A percentile compares a stretch with the other conserved stretches of the same genome.
Conservation (phyloP, 331 rosid genomes). For the Rhamnella rubrinervis region DNA sequence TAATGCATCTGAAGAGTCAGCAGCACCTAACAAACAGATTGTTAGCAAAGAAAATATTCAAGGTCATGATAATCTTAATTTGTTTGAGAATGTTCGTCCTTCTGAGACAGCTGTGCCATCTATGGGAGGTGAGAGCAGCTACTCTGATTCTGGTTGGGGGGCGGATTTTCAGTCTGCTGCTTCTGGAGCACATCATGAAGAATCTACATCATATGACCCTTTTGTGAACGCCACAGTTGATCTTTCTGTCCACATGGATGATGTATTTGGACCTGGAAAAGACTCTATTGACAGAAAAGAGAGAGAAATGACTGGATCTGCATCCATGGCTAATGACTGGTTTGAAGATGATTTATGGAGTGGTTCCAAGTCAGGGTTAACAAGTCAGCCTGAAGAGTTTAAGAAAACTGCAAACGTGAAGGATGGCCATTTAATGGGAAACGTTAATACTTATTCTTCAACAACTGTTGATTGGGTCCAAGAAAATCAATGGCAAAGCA, state of each 20-base stretch:
- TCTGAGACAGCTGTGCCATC: slow-evolving; percentile 31
- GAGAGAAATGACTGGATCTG: slow-evolving; percentile 33
- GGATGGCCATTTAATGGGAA: slow-evolving; percentile 37
- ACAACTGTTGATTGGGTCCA: slow-evolving; percentile 49
- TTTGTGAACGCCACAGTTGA: slow-evolving; percentile 45
- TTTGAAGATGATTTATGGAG: slow-evolving; percentile 56
- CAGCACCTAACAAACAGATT: slow-evolving; percentile 18
- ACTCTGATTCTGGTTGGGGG: slow-evolving; percentile 71
- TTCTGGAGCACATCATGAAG: slow-evolving; percentile 38
- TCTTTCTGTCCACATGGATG: slow-evolving; percentile 35
- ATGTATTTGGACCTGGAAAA: slow-evolving; percentile 36
- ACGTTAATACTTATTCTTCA: slow-evolving; percentile 33
- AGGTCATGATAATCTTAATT: slow-evolving; percentile 40
- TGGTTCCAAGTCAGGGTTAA: slow-evolving; percentile 37
- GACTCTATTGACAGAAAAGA: slow-evolving; percentile 26
- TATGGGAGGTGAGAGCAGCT: slow-evolving; percentile 38
- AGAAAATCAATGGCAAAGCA: slow-evolving; percentile 45
- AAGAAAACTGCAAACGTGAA: slow-evolving; percentile 27
- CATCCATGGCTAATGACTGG: slow-evolving; percentile 45
- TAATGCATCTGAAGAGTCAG: slow-evolving; percentile 30
- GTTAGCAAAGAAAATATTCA: slow-evolving; percentile 27
- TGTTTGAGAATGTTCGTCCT: slow-evolving; percentile 53
- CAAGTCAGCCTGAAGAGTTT: slow-evolving; percentile 36
- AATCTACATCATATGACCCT: slow-evolving; percentile 40
- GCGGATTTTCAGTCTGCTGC: slow-evolving; percentile 59